A percentile compares a stretch with the other conserved stretches of the same genome.
phyloP scores from a whole-genome alignment of 208 protist species.

The Trypanosoma rangeli region DNA sequence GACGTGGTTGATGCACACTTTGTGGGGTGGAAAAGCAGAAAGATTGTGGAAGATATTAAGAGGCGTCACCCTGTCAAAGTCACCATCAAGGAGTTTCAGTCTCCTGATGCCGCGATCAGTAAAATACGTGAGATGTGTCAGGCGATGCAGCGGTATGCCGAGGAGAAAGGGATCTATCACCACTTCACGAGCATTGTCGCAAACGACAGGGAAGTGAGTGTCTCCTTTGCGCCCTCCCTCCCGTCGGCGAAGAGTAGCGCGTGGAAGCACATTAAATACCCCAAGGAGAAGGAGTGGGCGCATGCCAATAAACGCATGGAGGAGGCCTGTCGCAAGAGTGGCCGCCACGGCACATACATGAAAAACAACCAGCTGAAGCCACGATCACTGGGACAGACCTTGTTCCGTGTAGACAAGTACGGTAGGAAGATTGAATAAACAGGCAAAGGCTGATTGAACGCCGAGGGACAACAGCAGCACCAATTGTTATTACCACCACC shows the following conservation, averaged over 20 bases:
- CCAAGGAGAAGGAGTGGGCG: constrained; percentile 83
- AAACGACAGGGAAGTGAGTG: constrained; percentile 70
- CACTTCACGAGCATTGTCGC: constrained; percentile 82
- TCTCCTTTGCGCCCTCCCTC: constrained; percentile 63
- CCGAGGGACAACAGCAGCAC: background rate
- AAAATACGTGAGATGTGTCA: constrained; percentile 85
- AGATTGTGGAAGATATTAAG: constrained; percentile 77
- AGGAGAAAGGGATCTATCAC: constrained; percentile 62
- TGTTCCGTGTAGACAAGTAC: constrained; percentile 88
- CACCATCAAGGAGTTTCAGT: constrained; percentile 82
- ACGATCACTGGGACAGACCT: constrained; percentile 65
- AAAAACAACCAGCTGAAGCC: constrained; percentile 64
- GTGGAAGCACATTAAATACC: constrained; percentile 64
- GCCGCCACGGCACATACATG: constrained; percentile 73
- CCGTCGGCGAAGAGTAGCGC: constrained; percentile 37
- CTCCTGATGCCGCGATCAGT: constrained; percentile 54
- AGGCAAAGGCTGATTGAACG: background rate
- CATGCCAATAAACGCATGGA: constrained; percentile 67
- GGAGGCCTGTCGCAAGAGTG: constrained; percentile 63
- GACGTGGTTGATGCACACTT: constrained; percentile 89
- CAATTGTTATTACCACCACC: background rate
- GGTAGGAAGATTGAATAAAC: constrained; percentile 72
- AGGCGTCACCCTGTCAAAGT: constrained; percentile 79
- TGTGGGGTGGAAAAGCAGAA: constrained; percentile 88
- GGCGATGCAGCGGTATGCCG: constrained; percentile 66